A percentile compares a stretch with the other conserved stretches of the same genome.
Conservation (phyloP, 179 eudicot genomes). For the Pouteria campechiana region DNA sequence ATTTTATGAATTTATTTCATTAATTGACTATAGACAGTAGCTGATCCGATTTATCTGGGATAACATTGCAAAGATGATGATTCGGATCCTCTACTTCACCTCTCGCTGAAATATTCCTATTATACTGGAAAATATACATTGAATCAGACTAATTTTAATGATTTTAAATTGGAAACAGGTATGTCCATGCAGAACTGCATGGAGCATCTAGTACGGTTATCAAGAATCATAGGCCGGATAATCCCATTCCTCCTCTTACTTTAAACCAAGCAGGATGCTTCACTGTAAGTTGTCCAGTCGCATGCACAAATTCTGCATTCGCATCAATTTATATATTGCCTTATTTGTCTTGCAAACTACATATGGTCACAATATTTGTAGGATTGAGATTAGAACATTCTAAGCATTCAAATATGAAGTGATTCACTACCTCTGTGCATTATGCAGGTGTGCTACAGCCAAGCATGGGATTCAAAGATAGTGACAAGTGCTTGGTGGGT, state of each 20-base stretch:
- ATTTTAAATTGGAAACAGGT: constrained; percentile 32
- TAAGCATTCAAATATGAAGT: too few species aligned
- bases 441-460: constrained; percentile 90
- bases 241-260: constrained; percentile 86
- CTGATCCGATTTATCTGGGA: too few species aligned
- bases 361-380: too few species aligned
- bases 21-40: too few species aligned
- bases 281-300: constrained; percentile 46
- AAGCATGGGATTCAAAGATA: constrained; percentile 98
- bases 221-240: constrained; percentile 90
- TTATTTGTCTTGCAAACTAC: too few species aligned
- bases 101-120: too few species aligned
- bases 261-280: constrained; percentile 92
- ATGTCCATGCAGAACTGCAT: constrained; percentile 97
- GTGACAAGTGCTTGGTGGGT: constrained; percentile 99
- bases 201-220: constrained; percentile 98
- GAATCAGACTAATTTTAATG: constrained; percentile 2
- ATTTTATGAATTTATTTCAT: too few species aligned
- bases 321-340: too few species aligned
- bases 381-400: too few species aligned
- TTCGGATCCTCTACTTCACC: too few species aligned
- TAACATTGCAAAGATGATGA: too few species aligned
- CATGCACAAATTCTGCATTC: neutral
- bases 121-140: too few species aligned
- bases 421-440: neutral